phyloP scores from a whole-genome alignment of 257 asterid species.

The Avicennia marina region DNA sequence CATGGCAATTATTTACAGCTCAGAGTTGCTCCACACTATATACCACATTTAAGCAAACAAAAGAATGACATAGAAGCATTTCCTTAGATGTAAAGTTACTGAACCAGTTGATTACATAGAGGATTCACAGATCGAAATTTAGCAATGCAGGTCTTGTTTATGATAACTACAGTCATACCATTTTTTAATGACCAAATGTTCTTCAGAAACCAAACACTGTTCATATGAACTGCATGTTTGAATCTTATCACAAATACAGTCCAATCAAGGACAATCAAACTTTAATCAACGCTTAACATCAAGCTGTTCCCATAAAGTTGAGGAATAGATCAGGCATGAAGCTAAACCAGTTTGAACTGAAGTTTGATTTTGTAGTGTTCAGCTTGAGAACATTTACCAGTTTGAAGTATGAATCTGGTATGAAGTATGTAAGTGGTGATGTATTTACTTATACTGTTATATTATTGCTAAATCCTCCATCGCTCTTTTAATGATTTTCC shows the following conservation, averaged over 20 bases:
- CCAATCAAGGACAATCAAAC: not conserved
- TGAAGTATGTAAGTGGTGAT: too few relatives aligned
- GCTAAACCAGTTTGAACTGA: not conserved
- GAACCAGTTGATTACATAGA: too few relatives aligned
- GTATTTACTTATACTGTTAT: too few relatives aligned
- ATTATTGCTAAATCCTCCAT: too few relatives aligned
- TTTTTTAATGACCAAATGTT: not conserved
- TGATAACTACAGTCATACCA: not conserved
- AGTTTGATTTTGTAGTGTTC: not conserved
- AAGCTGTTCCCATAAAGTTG: not conserved
- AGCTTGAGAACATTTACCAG: not conserved
- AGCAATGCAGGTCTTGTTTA: not conserved
- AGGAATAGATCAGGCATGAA: not conserved
- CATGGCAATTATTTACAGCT: not conserved
- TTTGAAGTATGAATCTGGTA: not conserved
- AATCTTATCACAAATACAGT: not conserved
- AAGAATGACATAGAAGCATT: too few relatives aligned
- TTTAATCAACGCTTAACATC: not conserved
- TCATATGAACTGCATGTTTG: not conserved
- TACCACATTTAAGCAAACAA: too few relatives aligned
- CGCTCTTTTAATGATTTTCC: too few relatives aligned
- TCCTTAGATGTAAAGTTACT: too few relatives aligned
- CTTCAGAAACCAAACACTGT: not conserved
- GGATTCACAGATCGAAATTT: not conserved
- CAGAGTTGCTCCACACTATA: not conserved